Evolutionary conservation across 306 rosid species (phyloP).

Genomic region (Gastrolobium bilobum): DNA sequence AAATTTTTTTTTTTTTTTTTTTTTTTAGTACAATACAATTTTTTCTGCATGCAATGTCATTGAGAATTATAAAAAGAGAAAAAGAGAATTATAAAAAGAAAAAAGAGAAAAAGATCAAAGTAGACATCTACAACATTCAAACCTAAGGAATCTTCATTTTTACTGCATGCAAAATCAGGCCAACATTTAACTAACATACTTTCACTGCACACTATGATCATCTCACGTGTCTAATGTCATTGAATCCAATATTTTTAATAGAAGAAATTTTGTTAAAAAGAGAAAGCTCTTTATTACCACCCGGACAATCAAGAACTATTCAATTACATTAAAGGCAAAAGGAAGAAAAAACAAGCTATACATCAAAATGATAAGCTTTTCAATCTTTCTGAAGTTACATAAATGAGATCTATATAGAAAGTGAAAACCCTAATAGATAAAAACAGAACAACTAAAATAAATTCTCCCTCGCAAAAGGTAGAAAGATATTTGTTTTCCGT

Average conservation of each 20-base stretch:
- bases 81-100: background rate
- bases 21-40: too few relatives aligned
- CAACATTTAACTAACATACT: conserved; percentile 29
- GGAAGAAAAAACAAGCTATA: conserved; percentile 16
- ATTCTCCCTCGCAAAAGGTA: background rate
- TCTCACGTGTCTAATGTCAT: background rate
- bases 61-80: too few relatives aligned
- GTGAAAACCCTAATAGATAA: conserved; percentile 16
- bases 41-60: too few relatives aligned
- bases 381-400: background rate
- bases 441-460: conserved; percentile 3
- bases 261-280: conserved; percentile 18
- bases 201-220: conserved; percentile 13
- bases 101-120: background rate
- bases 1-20: too few relatives aligned
- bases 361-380: conserved; percentile 3
- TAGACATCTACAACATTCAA: background rate
- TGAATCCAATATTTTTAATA: background rate
- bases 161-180: conserved; percentile 3
- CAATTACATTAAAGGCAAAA: background rate
- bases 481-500: conserved; percentile 25
- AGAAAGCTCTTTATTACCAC: background rate
- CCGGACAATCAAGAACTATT: background rate
- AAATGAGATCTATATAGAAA: background rate
- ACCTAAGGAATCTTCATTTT: conserved; percentile 17